A percentile compares a stretch with the other conserved stretches of the same genome.
These are phyloP conservation scores for Gypsophila paniculata DNA, from an alignment of 179 eudicot genomes.

Conservation along the genomic window DNA sequence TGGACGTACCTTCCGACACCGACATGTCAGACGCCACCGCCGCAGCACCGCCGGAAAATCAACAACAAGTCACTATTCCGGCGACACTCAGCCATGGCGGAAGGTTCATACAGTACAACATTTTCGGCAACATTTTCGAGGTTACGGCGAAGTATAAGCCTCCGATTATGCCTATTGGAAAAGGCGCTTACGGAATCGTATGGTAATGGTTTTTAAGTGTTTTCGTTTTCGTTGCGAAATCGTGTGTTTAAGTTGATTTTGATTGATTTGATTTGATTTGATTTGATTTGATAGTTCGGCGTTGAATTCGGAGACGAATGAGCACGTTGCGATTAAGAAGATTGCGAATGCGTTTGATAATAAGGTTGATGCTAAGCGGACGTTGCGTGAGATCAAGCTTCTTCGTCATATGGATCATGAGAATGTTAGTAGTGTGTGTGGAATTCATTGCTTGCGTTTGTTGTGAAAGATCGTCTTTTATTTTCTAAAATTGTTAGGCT, in stretches of 20 bases:
- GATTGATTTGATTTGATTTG: background rate
- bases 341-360: constrained; percentile 84
- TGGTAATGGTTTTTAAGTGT: constrained; percentile 35
- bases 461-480: too few species aligned
- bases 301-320: constrained; percentile 81
- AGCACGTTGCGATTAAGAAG: constrained; percentile 80
- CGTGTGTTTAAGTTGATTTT: too few species aligned
- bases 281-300: constrained; percentile 48
- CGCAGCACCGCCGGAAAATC: constrained; percentile 9
- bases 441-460: constrained; percentile 18
- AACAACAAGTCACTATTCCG: constrained; percentile 49
- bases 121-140: constrained; percentile 82
- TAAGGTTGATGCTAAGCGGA: constrained; percentile 78
- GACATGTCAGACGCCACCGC: constrained; percentile 28
- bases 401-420: constrained; percentile 92
- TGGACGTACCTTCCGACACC: constrained; percentile 30
- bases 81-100: constrained; percentile 79
- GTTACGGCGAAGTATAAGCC: constrained; percentile 79
- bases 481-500: too few species aligned
- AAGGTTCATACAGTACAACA: constrained; percentile 69
- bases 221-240: background rate
- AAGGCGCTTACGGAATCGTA: constrained; percentile 92
- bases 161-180: constrained; percentile 86
- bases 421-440: constrained; percentile 84
- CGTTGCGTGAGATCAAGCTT: constrained; percentile 82